Conservation (phyloP, 768 basidiomycete genomes). For the Rhodocollybia butyracea region DNA sequence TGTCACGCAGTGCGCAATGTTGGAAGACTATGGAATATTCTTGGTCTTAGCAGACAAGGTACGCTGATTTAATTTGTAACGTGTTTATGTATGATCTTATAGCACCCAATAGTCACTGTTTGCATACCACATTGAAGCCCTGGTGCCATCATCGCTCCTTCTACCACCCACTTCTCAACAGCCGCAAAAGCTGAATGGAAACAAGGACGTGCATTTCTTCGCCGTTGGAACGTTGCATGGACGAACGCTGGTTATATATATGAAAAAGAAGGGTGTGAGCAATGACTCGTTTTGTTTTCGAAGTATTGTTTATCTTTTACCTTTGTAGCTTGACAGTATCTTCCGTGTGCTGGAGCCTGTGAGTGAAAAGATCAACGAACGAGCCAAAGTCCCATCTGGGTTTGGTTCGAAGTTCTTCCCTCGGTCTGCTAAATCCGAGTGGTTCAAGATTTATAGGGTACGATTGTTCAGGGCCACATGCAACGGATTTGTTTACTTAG, state of each 20-base stretch:
- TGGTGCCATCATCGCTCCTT: slow-evolving; percentile 83
- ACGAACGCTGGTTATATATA: slow-evolving; percentile 78
- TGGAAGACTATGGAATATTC: slow-evolving; percentile 77
- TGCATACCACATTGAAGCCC: slow-evolving; percentile 93
- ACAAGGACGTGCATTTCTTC: slow-evolving; percentile 94
- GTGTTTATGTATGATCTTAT: background rate
- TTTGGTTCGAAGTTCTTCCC: slow-evolving; percentile 74
- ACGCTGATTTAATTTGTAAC: background rate
- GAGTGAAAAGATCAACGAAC: slow-evolving; percentile 80
- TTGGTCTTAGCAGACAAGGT: slow-evolving; percentile 93
- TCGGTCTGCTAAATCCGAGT: slow-evolving; percentile 80
- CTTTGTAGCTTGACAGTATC: slow-evolving; percentile 75
- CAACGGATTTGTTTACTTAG: background rate
- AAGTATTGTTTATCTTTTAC: slow-evolving; percentile 66
- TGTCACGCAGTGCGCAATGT: slow-evolving; percentile 66
- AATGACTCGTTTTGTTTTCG: slow-evolving; percentile 65
- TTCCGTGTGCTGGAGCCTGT: slow-evolving; percentile 97
- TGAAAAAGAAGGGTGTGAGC: slow-evolving; percentile 73
- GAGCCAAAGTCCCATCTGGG: slow-evolving; percentile 65
- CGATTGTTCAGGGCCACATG: background rate
- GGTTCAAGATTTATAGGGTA: slow-evolving; percentile 90
- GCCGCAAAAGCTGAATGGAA: slow-evolving; percentile 88
- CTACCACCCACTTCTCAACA: slow-evolving; percentile 65
- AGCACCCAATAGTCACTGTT: slow-evolving; percentile 64
- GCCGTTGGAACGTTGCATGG: slow-evolving; percentile 85